Percentiles rank a stretch among this genome's conserved stretches.
These are phyloP conservation scores for Austroboletus sp. DNA, from an alignment of 1,284 basidiomycete genomes.

Conservation along the genomic window DNA sequence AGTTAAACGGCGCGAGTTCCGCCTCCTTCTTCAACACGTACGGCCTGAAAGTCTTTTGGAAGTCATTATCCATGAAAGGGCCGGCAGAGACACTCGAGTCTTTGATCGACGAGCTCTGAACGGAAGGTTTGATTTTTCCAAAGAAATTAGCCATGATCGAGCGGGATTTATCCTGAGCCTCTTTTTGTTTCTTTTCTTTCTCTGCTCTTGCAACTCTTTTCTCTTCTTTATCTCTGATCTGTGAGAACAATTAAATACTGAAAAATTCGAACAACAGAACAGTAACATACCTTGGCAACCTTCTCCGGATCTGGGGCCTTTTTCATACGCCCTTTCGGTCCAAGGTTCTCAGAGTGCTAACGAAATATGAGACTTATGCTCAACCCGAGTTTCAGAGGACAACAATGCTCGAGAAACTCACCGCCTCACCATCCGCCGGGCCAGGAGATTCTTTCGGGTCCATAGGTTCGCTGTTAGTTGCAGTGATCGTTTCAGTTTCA, in stretches of 20 bases:
- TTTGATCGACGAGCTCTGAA: constrained; percentile 30
- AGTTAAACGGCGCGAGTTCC: constrained; percentile 63
- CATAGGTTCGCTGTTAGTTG: constrained; percentile 2
- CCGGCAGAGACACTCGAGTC: constrained; percentile 33
- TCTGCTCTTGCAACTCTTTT: constrained; percentile 53
- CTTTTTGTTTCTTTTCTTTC: constrained; percentile 60
- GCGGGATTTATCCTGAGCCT: constrained; percentile 64
- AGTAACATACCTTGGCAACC: constrained; percentile 47
- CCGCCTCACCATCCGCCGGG: constrained; percentile 32
- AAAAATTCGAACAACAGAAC: constrained; percentile 1
- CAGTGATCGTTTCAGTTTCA: constrained; percentile 12
- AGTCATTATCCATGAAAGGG: constrained; percentile 54
- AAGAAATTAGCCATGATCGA: constrained; percentile 72
- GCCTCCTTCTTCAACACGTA: constrained; percentile 71
- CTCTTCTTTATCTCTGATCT: constrained; percentile 64
- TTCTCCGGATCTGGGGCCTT: constrained; percentile 54
- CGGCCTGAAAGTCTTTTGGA: constrained; percentile 66
- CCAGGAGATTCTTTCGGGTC: constrained; percentile 28
- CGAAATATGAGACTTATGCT: not conserved
- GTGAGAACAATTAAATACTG: constrained; percentile 4
- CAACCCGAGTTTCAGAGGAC: not conserved
- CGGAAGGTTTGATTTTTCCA: constrained; percentile 46
- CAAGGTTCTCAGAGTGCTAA: constrained; percentile 20
- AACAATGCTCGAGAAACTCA: constrained; percentile 13
- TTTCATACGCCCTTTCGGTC: constrained; percentile 38